Conservation (phyloP, 345 rosid species). For the Syzygium aqueum region DNA sequence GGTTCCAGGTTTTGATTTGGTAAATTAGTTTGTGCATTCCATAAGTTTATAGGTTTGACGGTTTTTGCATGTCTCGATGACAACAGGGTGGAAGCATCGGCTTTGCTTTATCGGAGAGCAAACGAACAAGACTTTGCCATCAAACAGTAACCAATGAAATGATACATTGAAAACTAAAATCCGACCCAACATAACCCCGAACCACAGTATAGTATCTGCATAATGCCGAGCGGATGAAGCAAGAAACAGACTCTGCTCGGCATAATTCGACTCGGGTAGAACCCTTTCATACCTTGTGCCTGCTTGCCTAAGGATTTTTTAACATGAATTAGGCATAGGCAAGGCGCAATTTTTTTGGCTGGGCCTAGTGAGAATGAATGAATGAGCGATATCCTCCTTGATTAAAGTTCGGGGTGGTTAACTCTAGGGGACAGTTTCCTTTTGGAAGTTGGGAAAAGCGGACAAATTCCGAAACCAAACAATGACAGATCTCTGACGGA, state of each 20-base stretch:
- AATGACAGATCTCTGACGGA: not conserved
- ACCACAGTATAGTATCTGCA: not conserved
- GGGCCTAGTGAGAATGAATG: not conserved
- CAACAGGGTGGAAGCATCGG: conserved; percentile 99
- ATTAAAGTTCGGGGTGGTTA: not conserved
- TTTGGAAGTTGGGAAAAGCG: not conserved
- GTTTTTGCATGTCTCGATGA: not conserved
- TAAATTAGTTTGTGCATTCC: not conserved
- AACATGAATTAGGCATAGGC: not conserved
- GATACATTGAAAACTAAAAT: not conserved
- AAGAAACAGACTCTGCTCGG: not conserved
- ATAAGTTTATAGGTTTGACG: conserved; percentile 2
- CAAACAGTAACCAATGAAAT: conserved; percentile 20
- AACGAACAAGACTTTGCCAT: conserved; percentile 78
- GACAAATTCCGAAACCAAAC: not conserved
- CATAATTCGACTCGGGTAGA: not conserved
- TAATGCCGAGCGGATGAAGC: not conserved
- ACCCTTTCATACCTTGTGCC: not conserved
- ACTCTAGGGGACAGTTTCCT: not conserved
- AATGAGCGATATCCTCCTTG: not conserved
- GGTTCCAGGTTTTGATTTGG: not conserved
- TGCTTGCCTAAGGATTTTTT: not conserved
- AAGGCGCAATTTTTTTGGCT: not conserved
- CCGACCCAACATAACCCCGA: not conserved
- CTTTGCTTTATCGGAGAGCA: conserved; percentile 93